Conservation (phyloP, 495 filamentous ascomycete species). For the Elaphomyces granulatus region DNA sequence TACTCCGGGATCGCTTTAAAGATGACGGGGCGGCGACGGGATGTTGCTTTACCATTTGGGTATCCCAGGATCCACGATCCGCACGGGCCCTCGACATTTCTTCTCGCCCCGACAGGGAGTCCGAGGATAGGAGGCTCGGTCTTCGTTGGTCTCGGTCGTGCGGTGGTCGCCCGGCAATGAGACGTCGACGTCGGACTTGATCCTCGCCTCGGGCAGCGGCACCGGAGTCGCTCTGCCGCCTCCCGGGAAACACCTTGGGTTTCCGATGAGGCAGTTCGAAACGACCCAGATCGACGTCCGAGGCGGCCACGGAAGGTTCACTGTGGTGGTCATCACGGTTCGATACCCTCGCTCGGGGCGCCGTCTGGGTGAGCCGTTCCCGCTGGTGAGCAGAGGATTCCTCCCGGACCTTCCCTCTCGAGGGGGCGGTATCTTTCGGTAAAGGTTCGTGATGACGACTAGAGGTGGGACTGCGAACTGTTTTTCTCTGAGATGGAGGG, state of each 20-base stretch:
- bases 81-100: slow-evolving; percentile 24
- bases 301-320: slow-evolving; percentile 13
- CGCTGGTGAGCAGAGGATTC: slow-evolving; percentile 13
- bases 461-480: slow-evolving; percentile 18
- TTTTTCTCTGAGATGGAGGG: slow-evolving; percentile 33
- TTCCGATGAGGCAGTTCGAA: slow-evolving; percentile 11
- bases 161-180: slow-evolving; percentile 32
- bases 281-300: slow-evolving; percentile 18
- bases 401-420: slow-evolving; percentile 23
- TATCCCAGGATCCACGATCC: slow-evolving; percentile 23
- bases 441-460: slow-evolving; percentile 14
- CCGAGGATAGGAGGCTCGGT: slow-evolving; percentile 28
- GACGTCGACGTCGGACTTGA: slow-evolving; percentile 22
- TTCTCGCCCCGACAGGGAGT: slow-evolving; percentile 29
- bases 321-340: slow-evolving; percentile 9
- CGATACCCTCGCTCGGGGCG: slow-evolving; percentile 14
- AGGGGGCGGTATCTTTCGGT: slow-evolving; percentile 16
- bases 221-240: slow-evolving; percentile 25
- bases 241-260: slow-evolving; percentile 13
- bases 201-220: slow-evolving; percentile 22
- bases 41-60: slow-evolving; percentile 24
- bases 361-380: slow-evolving; percentile 13
- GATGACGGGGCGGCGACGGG: slow-evolving; percentile 10
- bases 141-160: slow-evolving; percentile 24
- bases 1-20: slow-evolving; percentile 50